phyloP scores from a whole-genome alignment of 192 early-diverging fungal genomes.

The Haplosporangium gracile region DNA sequence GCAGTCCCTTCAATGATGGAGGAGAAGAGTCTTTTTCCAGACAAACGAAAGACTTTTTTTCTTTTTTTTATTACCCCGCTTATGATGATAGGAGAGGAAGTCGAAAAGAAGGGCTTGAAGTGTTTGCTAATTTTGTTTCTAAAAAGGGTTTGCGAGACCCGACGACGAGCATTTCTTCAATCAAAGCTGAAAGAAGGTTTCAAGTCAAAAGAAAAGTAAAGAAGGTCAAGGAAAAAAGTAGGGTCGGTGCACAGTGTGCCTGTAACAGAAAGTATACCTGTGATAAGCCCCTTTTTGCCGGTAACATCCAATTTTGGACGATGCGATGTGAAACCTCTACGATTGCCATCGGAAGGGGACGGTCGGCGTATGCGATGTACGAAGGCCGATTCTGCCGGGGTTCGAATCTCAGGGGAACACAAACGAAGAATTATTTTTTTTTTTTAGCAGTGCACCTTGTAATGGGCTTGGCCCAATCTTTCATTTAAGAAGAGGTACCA shows the following conservation, averaged over 20 bases:
- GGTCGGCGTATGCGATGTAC: not conserved
- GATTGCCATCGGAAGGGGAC: not conserved
- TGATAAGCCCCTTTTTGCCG: not conserved
- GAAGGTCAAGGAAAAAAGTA: not conserved
- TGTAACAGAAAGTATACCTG: not conserved
- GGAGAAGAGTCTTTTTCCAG: not conserved
- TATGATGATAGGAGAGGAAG: not conserved
- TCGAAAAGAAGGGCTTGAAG: not conserved
- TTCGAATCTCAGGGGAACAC: conserved; percentile 1
- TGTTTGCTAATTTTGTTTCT: not conserved
- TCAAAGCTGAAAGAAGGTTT: not conserved
- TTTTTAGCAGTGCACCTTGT: not conserved
- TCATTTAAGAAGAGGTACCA: too few species aligned
- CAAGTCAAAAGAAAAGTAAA: not conserved
- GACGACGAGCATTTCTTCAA: not conserved
- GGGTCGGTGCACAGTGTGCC: not conserved
- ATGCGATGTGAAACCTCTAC: not conserved
- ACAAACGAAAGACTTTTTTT: not conserved
- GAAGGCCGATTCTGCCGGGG: not conserved
- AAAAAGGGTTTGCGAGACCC: not conserved
- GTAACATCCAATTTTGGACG: not conserved
- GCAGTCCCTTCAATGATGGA: not conserved
- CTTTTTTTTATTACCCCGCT: not conserved
- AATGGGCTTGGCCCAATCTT: not conserved
- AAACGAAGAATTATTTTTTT: not conserved